These are phyloP conservation scores for Lipomyces japonicus DNA, from an alignment of 805 yeast genomes.

Conservation along the genomic window DNA sequence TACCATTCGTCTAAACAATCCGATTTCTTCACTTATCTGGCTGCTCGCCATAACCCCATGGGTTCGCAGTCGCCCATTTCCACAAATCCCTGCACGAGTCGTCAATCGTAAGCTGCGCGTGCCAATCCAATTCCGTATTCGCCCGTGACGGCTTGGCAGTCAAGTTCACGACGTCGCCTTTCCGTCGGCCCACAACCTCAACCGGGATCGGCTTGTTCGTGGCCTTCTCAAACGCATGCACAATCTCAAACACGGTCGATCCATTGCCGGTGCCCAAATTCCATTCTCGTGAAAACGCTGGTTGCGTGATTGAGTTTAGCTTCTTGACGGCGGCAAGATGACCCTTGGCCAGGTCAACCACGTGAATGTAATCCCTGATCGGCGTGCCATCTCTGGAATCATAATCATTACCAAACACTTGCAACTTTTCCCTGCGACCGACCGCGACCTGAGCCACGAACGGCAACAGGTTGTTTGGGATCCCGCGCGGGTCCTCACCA, in stretches of 20 bases:
- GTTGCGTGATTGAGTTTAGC: slow-evolving; percentile 39
- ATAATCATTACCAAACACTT: slow-evolving; percentile 71
- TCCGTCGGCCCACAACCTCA: slow-evolving; percentile 63
- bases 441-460: slow-evolving; percentile 73
- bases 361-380: slow-evolving; percentile 70
- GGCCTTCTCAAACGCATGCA: slow-evolving; percentile 59
- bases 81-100: slow-evolving; percentile 70
- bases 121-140: slow-evolving; percentile 61
- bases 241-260: slow-evolving; percentile 70
- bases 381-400: slow-evolving; percentile 75
- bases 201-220: slow-evolving; percentile 62
- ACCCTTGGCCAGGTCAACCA: slow-evolving; percentile 73
- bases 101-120: slow-evolving; percentile 51
- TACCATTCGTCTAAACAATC: too few species aligned
- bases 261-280: slow-evolving; percentile 80
- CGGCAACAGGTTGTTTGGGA: slow-evolving; percentile 73
- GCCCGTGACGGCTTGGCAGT: slow-evolving; percentile 72
- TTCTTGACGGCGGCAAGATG: slow-evolving; percentile 68
- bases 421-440: slow-evolving; percentile 61
- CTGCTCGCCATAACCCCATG: slow-evolving; percentile 49
- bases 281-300: slow-evolving; percentile 69
- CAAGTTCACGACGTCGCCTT: slow-evolving; percentile 71
- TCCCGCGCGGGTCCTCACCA: slow-evolving; percentile 78
- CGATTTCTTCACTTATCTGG: slow-evolving; percentile 17
- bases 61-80: slow-evolving; percentile 71